A percentile compares a stretch with the other conserved stretches of the same genome.
Evolutionary conservation across 2,329 filamentous ascomycete genomes (phyloP).

Genomic region (Ceratocystis alfenasii): DNA sequence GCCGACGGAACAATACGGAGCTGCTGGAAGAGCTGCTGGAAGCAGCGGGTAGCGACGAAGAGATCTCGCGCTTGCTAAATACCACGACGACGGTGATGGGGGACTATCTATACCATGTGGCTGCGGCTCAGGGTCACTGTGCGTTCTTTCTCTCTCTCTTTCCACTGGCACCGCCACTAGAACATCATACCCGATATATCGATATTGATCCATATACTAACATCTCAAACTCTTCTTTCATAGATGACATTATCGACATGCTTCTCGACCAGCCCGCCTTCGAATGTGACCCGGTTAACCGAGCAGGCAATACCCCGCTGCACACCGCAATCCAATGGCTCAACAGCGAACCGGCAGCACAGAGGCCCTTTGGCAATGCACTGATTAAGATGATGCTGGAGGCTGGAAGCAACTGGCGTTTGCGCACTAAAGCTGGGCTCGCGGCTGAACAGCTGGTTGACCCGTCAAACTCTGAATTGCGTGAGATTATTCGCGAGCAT

Average conservation of each 20-base stretch:
- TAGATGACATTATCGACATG: constrained; percentile 68
- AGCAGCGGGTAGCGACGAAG: constrained; percentile 46
- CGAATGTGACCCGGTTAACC: constrained; percentile 69
- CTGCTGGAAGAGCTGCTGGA: constrained; percentile 66
- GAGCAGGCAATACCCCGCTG: constrained; percentile 60
- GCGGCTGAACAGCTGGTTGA: constrained; percentile 63
- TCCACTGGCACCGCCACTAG: not conserved
- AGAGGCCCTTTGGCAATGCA: constrained; percentile 51
- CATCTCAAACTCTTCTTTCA: not conserved
- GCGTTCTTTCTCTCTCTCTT: constrained; percentile 30
- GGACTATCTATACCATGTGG: constrained; percentile 80
- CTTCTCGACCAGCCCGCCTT: constrained; percentile 74
- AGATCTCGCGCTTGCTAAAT: constrained; percentile 72
- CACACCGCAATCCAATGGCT: constrained; percentile 68
- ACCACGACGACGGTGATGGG: constrained; percentile 73
- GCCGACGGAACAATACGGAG: constrained; percentile 81
- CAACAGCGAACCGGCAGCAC: constrained; percentile 52
- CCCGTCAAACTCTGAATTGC: constrained; percentile 51
- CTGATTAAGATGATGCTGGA: constrained; percentile 73
- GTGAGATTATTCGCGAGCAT: constrained; percentile 54
- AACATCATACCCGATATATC: too few relatives aligned
- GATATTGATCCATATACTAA: too few relatives aligned
- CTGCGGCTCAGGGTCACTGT: constrained; percentile 78
- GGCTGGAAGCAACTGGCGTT: constrained; percentile 51
- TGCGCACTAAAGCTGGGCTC: constrained; percentile 59